phyloP scores from a whole-genome alignment of 169 alveolate species.

The Cryptosporidium andersoni region DNA sequence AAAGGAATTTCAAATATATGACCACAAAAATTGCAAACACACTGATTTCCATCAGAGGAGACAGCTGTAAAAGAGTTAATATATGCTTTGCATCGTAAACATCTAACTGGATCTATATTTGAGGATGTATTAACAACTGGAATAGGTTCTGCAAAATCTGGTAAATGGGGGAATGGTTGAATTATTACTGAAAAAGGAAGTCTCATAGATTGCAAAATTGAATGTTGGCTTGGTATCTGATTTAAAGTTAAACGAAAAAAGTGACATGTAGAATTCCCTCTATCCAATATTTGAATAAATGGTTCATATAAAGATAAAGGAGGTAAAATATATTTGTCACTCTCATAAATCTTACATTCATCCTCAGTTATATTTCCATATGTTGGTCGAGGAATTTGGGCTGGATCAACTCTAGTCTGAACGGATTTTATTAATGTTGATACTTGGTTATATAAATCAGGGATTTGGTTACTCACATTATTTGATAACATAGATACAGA shows the following conservation, averaged over 20 bases:
- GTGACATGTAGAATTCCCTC: slow-evolving; percentile 64
- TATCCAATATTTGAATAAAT: slow-evolving; percentile 20
- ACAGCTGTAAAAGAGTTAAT: slow-evolving; percentile 75
- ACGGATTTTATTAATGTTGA: slow-evolving; percentile 57
- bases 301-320: slow-evolving; percentile 40
- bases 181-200: slow-evolving; percentile 63
- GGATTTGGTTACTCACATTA: not conserved
- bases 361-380: slow-evolving; percentile 55
- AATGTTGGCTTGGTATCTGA: slow-evolving; percentile 66
- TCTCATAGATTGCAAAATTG: slow-evolving; percentile 62
- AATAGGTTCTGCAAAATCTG: slow-evolving; percentile 42
- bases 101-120: slow-evolving; percentile 71
- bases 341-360: slow-evolving; percentile 47
- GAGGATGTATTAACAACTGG: slow-evolving; percentile 59
- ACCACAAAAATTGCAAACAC: slow-evolving; percentile 77
- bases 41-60: slow-evolving; percentile 74
- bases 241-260: slow-evolving; percentile 42
- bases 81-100: slow-evolving; percentile 75
- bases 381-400: slow-evolving; percentile 65
- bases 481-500: not conserved
- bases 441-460: not conserved
- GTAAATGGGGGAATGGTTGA: slow-evolving; percentile 55
- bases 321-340: slow-evolving; percentile 60
- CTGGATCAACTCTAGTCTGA: slow-evolving; percentile 67
- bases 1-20: slow-evolving; percentile 72